Base-by-base conservation (phyloP, 306 rosid species). In the Crotalaria pallida region DNA sequence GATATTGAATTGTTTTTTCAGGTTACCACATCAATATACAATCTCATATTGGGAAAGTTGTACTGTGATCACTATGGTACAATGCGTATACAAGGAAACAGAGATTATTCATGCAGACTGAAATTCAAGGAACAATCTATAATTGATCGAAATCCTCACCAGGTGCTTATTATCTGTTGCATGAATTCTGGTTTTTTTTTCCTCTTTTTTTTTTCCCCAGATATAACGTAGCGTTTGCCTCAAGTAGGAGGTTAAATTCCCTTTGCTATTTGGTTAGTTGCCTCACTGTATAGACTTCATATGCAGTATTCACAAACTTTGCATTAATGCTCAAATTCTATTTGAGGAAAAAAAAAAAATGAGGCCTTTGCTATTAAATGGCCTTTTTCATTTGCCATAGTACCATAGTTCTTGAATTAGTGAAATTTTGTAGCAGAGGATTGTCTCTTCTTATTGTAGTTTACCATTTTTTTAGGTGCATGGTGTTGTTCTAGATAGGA, bases 21-120 rank as follows among this genome's bases (percentile, higher is more conserved):
- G 99, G 97, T 95, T 69, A 95, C 99, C 10, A 89, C 99, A 41
- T 95, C 99, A 62, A 95, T 95, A 79, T 95, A 95, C 90, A 95
- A 95, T 84, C 96, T 95, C 72, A 95, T 95, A 75, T 78, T 95
- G 81, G 97, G 99, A 69, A 95, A 95, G 89, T 84, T 95, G 45
- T 95, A 95, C 72, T 91, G 96, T 38, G 99, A 95, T 79, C 99
- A 95, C 79, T 95, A 95, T 69, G 99, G 99, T 72, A 95, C 99
- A 4, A 95, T 95, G 99, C 92, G 97, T 56, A 77, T 95, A 82
- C 77, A 87, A 64, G 99, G 97, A 76, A 89, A 84, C 74, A 87
- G 38, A 53, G 96, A 92, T 59, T 86, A 84, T 77, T 91, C 95
- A 0, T 95, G 99, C 48, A 95, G 79, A 76, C 88, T 95, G 72